phyloP scores from a whole-genome alignment of 179 eudicot genomes.

The Silene coronaria region DNA sequence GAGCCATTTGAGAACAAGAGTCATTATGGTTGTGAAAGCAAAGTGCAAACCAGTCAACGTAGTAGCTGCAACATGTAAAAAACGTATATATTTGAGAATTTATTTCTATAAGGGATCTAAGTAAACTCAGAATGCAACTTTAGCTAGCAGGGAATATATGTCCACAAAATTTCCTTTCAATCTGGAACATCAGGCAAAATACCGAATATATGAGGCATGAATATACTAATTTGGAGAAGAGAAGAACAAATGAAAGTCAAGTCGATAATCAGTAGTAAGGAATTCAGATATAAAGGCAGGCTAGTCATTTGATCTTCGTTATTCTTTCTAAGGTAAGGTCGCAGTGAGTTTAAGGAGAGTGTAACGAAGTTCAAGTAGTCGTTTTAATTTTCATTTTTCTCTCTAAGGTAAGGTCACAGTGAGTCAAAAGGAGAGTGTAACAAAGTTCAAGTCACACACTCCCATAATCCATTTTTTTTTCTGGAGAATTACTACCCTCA shows the following conservation, averaged over 20 bases:
- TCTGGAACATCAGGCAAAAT: not conserved
- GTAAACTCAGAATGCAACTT: not conserved
- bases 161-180: not conserved
- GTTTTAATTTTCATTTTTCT: no score
- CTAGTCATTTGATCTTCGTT: no score
- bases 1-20: slow-evolving; percentile 32
- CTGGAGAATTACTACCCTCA: no score
- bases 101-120: not conserved
- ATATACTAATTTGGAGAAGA: not conserved
- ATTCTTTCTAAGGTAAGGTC: no score
- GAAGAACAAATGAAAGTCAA: not conserved
- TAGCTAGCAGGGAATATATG: not conserved
- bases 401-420: no score
- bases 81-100: not conserved
- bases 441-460: no score
- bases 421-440: no score
- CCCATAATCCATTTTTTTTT: no score
- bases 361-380: no score
- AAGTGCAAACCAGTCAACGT: slow-evolving; percentile 38
- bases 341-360: no score
- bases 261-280: not conserved
- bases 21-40: slow-evolving; percentile 33
- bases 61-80: slow-evolving; percentile 28
- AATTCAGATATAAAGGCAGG: not conserved
- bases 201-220: not conserved